A percentile compares a stretch with the other conserved stretches of the same genome.
These are phyloP conservation scores for Globisporangium perplexum DNA, from an alignment of 352 stramenopile species.

Conservation along the genomic window DNA sequence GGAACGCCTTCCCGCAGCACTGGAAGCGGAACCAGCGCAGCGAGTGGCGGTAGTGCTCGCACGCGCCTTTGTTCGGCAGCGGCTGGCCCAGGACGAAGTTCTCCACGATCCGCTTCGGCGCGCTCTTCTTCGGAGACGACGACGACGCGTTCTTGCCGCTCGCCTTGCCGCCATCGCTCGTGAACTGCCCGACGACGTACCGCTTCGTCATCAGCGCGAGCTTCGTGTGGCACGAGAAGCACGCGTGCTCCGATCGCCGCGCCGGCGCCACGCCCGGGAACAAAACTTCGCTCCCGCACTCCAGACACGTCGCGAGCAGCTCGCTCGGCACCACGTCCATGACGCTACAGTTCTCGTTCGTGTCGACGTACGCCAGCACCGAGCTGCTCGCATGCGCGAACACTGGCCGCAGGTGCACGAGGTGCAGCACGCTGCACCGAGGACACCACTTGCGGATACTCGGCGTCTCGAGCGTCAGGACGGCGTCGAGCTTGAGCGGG, in stretches of 20 bases:
- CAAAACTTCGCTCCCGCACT: slow-evolving; percentile 61
- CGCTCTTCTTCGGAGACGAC: slow-evolving; percentile 25
- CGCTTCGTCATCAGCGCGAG: slow-evolving; percentile 65
- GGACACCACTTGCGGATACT: slow-evolving; percentile 75
- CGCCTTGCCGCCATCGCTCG: neutral
- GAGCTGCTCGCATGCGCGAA: slow-evolving; percentile 67
- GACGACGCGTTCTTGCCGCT: slow-evolving; percentile 13
- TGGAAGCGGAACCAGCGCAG: slow-evolving; percentile 82
- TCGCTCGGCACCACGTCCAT: slow-evolving; percentile 67
- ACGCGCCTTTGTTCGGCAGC: slow-evolving; percentile 61
- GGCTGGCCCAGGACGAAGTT: slow-evolving; percentile 64
- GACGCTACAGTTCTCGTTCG: slow-evolving; percentile 57
- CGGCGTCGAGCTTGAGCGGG: slow-evolving; percentile 63
- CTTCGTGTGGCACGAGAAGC: slow-evolving; percentile 76
- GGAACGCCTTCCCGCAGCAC: slow-evolving; percentile 77
- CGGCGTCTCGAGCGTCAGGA: slow-evolving; percentile 34
- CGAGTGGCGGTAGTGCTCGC: slow-evolving; percentile 79
- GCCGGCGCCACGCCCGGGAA: slow-evolving; percentile 40
- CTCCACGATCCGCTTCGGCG: slow-evolving; percentile 30
- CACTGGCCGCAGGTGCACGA: slow-evolving; percentile 53
- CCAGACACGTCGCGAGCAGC: slow-evolving; percentile 63
- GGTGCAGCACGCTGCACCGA: slow-evolving; percentile 67
- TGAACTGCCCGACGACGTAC: slow-evolving; percentile 28
- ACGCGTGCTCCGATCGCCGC: slow-evolving; percentile 56
- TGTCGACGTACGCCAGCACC: slow-evolving; percentile 63